A percentile compares a stretch with the other conserved stretches of the same genome.
Conservation (phyloP, 306 rosid genomes). For the Casuarina glauca region DNA sequence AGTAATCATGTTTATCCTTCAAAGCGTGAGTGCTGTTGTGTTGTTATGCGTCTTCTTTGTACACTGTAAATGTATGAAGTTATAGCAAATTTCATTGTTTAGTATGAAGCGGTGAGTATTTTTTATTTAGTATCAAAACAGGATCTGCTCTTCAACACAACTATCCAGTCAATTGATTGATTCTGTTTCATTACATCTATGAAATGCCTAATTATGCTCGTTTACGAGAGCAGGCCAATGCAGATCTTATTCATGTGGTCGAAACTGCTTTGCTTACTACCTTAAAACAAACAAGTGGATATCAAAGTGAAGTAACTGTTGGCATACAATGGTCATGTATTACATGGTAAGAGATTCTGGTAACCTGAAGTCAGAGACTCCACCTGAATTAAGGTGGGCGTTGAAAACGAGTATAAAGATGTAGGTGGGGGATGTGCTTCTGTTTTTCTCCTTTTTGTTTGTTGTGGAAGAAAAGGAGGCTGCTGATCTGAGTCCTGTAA, state of each 20-base stretch:
- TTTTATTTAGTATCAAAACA: neutral
- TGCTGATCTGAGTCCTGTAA: too few species aligned
- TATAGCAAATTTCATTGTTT: neutral
- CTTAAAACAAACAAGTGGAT: neutral
- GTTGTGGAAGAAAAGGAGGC: too few species aligned
- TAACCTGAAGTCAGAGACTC: neutral
- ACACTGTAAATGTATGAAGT: neutral
- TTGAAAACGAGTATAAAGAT: too few species aligned
- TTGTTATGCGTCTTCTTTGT: neutral
- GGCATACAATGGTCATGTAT: neutral
- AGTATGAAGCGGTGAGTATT: neutral
- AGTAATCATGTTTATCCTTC: neutral
- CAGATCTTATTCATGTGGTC: neutral
- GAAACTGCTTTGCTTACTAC: neutral
- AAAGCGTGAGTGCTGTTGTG: conserved; percentile 8
- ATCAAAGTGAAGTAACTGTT: neutral
- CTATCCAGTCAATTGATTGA: neutral
- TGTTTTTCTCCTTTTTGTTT: too few species aligned
- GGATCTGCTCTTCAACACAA: neutral
- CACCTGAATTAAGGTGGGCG: neutral
- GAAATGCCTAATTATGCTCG: neutral
- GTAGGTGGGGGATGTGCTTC: too few species aligned
- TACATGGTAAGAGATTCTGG: neutral
- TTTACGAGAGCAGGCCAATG: neutral
- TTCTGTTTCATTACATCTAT: neutral